These are phyloP conservation scores for Boechera stricta DNA, from an alignment of 345 rosid species.

Conservation along the genomic window DNA sequence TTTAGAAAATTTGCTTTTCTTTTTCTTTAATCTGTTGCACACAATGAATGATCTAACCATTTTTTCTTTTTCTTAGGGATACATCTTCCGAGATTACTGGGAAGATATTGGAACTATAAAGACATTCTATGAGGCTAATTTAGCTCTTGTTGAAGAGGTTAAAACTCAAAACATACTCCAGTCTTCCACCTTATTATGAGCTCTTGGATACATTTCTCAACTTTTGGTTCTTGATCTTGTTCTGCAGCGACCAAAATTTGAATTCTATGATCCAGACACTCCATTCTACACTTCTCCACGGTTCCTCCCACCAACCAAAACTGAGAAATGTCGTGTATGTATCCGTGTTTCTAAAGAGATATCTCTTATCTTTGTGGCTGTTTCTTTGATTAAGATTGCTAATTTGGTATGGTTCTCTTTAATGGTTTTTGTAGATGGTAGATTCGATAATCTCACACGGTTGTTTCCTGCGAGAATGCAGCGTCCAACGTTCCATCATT, in stretches of 20 bases:
- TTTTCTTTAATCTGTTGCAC: not conserved
- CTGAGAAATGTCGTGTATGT: constrained; percentile 71
- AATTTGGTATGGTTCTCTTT: constrained; percentile 1
- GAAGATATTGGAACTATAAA: constrained; percentile 90
- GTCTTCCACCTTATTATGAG: not conserved
- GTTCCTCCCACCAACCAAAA: constrained; percentile 83
- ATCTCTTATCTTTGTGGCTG: constrained; percentile 4
- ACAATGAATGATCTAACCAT: constrained; percentile 6
- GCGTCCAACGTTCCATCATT: constrained; percentile 72
- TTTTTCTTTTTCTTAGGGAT: constrained; percentile 51
- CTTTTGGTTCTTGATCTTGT: not conserved
- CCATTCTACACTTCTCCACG: constrained; percentile 85
- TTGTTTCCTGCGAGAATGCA: constrained; percentile 84
- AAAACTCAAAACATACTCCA: not conserved
- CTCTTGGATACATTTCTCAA: not conserved
- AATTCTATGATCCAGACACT: constrained; percentile 75
- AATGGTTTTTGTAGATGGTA: constrained; percentile 50
- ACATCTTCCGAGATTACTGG: constrained; percentile 76
- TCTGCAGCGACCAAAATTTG: constrained; percentile 74
- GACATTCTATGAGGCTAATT: constrained; percentile 86
- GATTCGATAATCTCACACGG: constrained; percentile 85
- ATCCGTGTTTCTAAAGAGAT: not conserved
- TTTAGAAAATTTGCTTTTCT: not conserved
- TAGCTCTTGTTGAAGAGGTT: constrained; percentile 81
- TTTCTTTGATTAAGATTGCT: constrained; percentile 25